phyloP scores from a whole-genome alignment of 371 early-diverging fungal species.

The Syncephalastrum monosporum region DNA sequence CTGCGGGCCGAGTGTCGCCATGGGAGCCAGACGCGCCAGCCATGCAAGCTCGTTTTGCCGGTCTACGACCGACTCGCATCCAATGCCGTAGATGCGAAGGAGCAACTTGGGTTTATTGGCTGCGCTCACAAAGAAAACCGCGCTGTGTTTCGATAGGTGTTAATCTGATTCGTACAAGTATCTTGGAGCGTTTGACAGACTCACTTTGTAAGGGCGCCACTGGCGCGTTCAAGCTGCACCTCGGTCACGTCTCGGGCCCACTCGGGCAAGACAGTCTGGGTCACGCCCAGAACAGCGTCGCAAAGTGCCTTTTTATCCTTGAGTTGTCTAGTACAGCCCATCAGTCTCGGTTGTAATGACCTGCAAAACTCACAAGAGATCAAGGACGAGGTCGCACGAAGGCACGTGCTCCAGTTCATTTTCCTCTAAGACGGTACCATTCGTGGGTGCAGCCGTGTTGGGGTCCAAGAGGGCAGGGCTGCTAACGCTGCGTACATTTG shows the following conservation, averaged over 20 bases:
- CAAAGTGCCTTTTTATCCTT: slow-evolving; percentile 13
- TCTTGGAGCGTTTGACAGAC: background rate
- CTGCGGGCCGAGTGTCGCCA: slow-evolving; percentile 66
- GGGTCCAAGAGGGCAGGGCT: slow-evolving; percentile 11
- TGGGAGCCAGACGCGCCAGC: slow-evolving; percentile 67
- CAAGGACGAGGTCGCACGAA: slow-evolving; percentile 16
- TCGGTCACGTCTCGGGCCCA: slow-evolving; percentile 11
- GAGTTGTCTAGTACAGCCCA: slow-evolving; percentile 7
- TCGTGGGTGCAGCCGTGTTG: background rate
- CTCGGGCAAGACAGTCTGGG: slow-evolving; percentile 16
- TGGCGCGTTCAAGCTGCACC: slow-evolving; percentile 13
- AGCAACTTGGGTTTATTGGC: slow-evolving; percentile 49
- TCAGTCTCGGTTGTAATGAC: background rate
- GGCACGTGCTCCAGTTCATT: slow-evolving; percentile 8
- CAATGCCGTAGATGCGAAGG: slow-evolving; percentile 79
- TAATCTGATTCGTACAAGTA: too few relatives aligned
- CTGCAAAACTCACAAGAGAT: slow-evolving; percentile 11
- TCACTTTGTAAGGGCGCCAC: slow-evolving; percentile 28
- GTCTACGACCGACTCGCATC: slow-evolving; percentile 75
- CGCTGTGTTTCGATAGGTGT: slow-evolving; percentile 16
- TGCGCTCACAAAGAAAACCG: slow-evolving; percentile 71
- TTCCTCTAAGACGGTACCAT: background rate
- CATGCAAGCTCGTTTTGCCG: slow-evolving; percentile 81
- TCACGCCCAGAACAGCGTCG: slow-evolving; percentile 7
- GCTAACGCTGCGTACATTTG: slow-evolving; percentile 9